phyloP scores from a whole-genome alignment of 345 rosid genomes.

The Balakata baccata region DNA sequence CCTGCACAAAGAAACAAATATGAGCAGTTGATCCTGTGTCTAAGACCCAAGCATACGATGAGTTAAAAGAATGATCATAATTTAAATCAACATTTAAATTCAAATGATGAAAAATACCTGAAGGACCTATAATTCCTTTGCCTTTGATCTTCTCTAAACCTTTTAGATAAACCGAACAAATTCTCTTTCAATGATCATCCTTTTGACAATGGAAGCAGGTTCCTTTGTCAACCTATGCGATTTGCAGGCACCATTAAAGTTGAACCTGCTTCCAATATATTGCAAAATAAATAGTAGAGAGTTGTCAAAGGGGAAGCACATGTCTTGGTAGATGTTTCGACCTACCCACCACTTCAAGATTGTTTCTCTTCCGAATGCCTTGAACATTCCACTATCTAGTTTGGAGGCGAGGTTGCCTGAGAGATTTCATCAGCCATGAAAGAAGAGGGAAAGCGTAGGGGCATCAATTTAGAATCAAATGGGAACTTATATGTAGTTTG shows the following conservation, averaged over 20 bases:
- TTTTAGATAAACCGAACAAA: too few relatives aligned
- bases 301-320: conserved; percentile 45
- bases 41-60: too few relatives aligned
- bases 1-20: too few relatives aligned
- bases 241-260: conserved; percentile 54
- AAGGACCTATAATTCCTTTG: too few relatives aligned
- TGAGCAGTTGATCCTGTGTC: too few relatives aligned
- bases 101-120: too few relatives aligned
- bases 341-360: conserved; percentile 83
- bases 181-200: too few relatives aligned
- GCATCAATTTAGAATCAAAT: conserved; percentile 23
- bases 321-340: conserved; percentile 76
- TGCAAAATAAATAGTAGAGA: conserved; percentile 61
- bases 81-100: too few relatives aligned
- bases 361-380: conserved; percentile 71
- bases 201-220: too few relatives aligned
- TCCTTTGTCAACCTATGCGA: too few relatives aligned
- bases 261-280: conserved; percentile 51
- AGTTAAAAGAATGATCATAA: too few relatives aligned
- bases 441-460: conserved; percentile 35
- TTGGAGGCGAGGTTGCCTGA: conserved; percentile 66
- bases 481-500: conserved; percentile 62
- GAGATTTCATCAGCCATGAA: conserved; percentile 54
- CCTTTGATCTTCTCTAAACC: too few relatives aligned
- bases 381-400: conserved; percentile 63